These are phyloP conservation scores for Hyphopichia burtonii DNA, from an alignment of 1,139 yeast species.

Conservation along the genomic window DNA sequence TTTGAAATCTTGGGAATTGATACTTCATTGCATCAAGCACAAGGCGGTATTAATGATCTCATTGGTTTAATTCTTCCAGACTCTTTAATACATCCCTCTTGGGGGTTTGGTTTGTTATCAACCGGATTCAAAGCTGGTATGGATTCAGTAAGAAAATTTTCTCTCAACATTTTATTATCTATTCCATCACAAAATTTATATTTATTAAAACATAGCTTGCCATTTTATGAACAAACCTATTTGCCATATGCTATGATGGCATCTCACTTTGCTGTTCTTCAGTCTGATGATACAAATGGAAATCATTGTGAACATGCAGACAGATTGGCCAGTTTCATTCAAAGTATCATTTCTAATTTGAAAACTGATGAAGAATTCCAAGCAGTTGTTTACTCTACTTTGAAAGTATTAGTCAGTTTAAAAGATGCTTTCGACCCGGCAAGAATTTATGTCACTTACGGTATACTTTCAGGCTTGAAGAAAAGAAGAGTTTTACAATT, in stretches of 20 bases:
- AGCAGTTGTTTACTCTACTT: slow-evolving; percentile 24
- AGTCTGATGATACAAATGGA: slow-evolving; percentile 19
- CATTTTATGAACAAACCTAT: slow-evolving; percentile 50
- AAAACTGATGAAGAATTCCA: slow-evolving; percentile 24
- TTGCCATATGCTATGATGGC: slow-evolving; percentile 70
- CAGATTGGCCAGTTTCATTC: slow-evolving; percentile 46
- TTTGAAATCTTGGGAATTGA: slow-evolving; percentile 83
- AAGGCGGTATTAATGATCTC: slow-evolving; percentile 72
- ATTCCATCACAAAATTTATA: slow-evolving; percentile 50
- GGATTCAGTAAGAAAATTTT: slow-evolving; percentile 74
- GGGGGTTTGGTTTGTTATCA: slow-evolving; percentile 73
- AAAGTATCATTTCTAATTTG: slow-evolving; percentile 40
- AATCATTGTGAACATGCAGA: slow-evolving; percentile 60
- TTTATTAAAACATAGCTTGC: slow-evolving; percentile 47
- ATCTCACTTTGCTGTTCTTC: slow-evolving; percentile 49
- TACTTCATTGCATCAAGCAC: slow-evolving; percentile 82
- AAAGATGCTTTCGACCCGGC: slow-evolving; percentile 70
- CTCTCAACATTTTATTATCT: slow-evolving; percentile 56
- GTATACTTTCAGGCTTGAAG: slow-evolving; percentile 54
- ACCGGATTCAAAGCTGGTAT: slow-evolving; percentile 77
- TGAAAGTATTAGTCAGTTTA: slow-evolving; percentile 46
- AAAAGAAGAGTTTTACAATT: slow-evolving; percentile 21
- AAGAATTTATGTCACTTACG: slow-evolving; percentile 59
- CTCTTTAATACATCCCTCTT: slow-evolving; percentile 58
- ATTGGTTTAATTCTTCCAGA: slow-evolving; percentile 51